A percentile compares a stretch with the other conserved stretches of the same genome.
Conservation (phyloP, 768 basidiomycete species). For the Boletus edulis region DNA sequence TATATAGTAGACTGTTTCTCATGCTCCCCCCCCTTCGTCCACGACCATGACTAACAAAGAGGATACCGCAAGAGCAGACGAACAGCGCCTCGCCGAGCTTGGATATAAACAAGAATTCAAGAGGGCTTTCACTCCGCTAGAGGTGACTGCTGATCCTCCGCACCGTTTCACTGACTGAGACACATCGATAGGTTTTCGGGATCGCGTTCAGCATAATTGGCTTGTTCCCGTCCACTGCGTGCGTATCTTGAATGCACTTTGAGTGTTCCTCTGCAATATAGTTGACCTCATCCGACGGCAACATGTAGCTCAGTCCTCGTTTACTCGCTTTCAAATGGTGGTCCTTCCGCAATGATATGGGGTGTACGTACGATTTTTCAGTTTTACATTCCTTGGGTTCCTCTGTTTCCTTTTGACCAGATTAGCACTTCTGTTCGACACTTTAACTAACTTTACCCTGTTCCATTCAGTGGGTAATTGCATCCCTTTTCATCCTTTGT, state of each 20-base stretch:
- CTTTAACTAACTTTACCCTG: too few relatives aligned
- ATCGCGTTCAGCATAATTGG: constrained; percentile 72
- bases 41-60: too few relatives aligned
- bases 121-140: too few relatives aligned
- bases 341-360: constrained; percentile 45
- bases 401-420: too few relatives aligned
- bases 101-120: too few relatives aligned
- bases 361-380: constrained; percentile 28
- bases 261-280: background rate
- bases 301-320: constrained; percentile 39
- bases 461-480: constrained; percentile 34
- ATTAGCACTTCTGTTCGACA: background rate
- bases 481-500: constrained; percentile 37
- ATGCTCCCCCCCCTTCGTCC: too few relatives aligned
- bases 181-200: constrained; percentile 54
- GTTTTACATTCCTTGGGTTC: too few relatives aligned
- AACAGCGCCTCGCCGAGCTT: too few relatives aligned
- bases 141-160: too few relatives aligned
- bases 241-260: constrained; percentile 12
- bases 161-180: too few relatives aligned
- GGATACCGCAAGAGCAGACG: too few relatives aligned
- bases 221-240: constrained; percentile 62
- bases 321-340: constrained; percentile 52
- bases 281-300: background rate
- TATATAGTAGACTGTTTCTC: too few relatives aligned